These are phyloP conservation scores for Suillus lakei DNA, from an alignment of 768 basidiomycete species.

Conservation along the genomic window DNA sequence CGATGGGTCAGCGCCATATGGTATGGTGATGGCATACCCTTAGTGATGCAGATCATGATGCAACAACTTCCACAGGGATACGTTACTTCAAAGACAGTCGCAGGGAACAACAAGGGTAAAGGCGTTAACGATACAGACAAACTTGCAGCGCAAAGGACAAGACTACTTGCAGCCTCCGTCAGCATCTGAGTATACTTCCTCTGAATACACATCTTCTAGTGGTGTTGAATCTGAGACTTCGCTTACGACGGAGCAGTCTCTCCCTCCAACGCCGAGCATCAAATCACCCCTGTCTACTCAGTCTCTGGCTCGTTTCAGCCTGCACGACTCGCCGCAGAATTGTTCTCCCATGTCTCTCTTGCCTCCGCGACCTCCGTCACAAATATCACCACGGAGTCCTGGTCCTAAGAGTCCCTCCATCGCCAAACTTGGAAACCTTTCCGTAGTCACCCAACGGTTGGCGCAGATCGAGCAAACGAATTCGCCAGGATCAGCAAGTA, in stretches of 20 bases:
- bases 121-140: slow-evolving; percentile 22
- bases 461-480: slow-evolving; percentile 55
- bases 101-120: slow-evolving; percentile 2
- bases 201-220: slow-evolving; percentile 34
- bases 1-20: slow-evolving; percentile 79
- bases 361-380: slow-evolving; percentile 31
- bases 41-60: background rate
- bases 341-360: slow-evolving; percentile 21
- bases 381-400: slow-evolving; percentile 22
- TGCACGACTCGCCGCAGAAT: background rate
- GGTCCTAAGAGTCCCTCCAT: slow-evolving; percentile 61
- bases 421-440: slow-evolving; percentile 59
- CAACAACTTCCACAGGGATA: slow-evolving; percentile 52
- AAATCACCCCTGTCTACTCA: slow-evolving; percentile 28
- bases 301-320: slow-evolving; percentile 12
- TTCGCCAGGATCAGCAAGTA: slow-evolving; percentile 18
- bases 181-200: slow-evolving; percentile 22
- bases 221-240: slow-evolving; percentile 15
- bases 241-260: slow-evolving; percentile 8
- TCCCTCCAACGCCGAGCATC: slow-evolving; percentile 30
- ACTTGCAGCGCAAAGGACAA: slow-evolving; percentile 11
- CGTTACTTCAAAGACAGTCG: slow-evolving; percentile 40
- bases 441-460: slow-evolving; percentile 69
- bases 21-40: slow-evolving; percentile 39
- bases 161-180: slow-evolving; percentile 15